phyloP scores from a whole-genome alignment of 768 basidiomycete species.

The Chalciporus sphaerocephalus region DNA sequence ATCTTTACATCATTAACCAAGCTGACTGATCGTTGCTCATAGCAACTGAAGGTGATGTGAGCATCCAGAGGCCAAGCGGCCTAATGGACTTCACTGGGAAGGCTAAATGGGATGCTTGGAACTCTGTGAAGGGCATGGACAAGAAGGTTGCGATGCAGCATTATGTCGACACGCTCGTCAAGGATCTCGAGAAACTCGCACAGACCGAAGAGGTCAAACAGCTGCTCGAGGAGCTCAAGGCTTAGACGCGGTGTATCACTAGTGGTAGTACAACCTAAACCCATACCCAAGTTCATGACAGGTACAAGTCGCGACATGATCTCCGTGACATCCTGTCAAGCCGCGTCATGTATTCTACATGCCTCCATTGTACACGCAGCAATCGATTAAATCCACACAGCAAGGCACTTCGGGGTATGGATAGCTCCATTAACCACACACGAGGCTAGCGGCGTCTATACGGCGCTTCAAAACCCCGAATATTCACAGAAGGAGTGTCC shows the following conservation, averaged over 20 bases:
- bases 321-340: constrained; percentile 7
- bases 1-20: background rate
- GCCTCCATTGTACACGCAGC: background rate
- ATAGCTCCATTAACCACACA: constrained; percentile 8
- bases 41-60: constrained; percentile 76
- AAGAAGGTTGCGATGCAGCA: constrained; percentile 65
- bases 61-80: constrained; percentile 61
- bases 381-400: background rate
- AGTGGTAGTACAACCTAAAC: constrained; percentile 7
- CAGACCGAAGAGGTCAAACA: constrained; percentile 49
- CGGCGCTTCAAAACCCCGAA: constrained; percentile 10
- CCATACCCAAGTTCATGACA: background rate
- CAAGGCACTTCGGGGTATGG: background rate
- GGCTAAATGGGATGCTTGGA: constrained; percentile 95
- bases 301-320: background rate
- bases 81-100: constrained; percentile 85
- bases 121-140: constrained; percentile 60
- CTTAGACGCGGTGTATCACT: constrained; percentile 22
- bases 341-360: background rate
- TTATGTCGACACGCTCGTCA: constrained; percentile 74
- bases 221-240: constrained; percentile 57
- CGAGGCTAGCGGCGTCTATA: constrained; percentile 29
- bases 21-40: constrained; percentile 1
- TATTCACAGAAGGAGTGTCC: constrained; percentile 14
- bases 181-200: constrained; percentile 50